Conservation (phyloP, 495 filamentous ascomycete species). For the Amniculicola lignicola region DNA sequence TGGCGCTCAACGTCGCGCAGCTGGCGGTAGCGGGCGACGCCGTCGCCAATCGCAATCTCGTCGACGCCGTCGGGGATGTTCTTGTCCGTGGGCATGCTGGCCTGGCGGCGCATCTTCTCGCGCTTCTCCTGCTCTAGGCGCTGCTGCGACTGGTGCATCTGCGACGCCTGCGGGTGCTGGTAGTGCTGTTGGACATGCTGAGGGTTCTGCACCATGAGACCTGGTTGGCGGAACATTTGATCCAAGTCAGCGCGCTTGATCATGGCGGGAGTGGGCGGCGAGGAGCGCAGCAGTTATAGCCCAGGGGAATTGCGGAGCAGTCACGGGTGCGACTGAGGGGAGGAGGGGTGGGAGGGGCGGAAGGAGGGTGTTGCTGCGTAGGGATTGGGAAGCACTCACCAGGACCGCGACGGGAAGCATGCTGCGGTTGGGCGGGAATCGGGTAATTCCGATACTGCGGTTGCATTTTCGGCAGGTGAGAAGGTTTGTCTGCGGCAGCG, state of each 20-base stretch:
- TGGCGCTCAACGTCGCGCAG: slow-evolving; percentile 83
- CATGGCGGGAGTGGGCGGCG: slow-evolving; percentile 26
- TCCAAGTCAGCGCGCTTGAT: slow-evolving; percentile 44
- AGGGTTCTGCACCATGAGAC: slow-evolving; percentile 33
- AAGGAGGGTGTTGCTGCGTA: background rate
- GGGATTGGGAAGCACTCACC: slow-evolving; percentile 28
- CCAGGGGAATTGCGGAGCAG: too few relatives aligned
- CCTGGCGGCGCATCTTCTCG: slow-evolving; percentile 70
- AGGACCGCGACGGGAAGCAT: slow-evolving; percentile 33
- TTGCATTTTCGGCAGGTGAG: slow-evolving; percentile 35
- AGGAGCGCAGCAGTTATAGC: too few relatives aligned
- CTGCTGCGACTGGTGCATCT: slow-evolving; percentile 56
- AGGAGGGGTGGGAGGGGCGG: slow-evolving; percentile 1
- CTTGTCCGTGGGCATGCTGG: slow-evolving; percentile 88
- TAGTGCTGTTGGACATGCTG: slow-evolving; percentile 19
- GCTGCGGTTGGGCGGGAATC: slow-evolving; percentile 33
- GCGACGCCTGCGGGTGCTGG: slow-evolving; percentile 12
- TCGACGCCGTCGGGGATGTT: slow-evolving; percentile 88
- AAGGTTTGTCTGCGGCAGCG: slow-evolving; percentile 10
- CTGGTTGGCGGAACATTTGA: slow-evolving; percentile 41
- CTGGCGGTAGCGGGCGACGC: slow-evolving; percentile 74
- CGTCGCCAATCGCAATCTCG: slow-evolving; percentile 73
- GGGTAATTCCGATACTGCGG: slow-evolving; percentile 41
- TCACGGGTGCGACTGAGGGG: background rate
- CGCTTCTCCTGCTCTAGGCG: slow-evolving; percentile 52